Conservation (phyloP, 1,284 basidiomycete genomes). For the Ustilago trichophora region DNA sequence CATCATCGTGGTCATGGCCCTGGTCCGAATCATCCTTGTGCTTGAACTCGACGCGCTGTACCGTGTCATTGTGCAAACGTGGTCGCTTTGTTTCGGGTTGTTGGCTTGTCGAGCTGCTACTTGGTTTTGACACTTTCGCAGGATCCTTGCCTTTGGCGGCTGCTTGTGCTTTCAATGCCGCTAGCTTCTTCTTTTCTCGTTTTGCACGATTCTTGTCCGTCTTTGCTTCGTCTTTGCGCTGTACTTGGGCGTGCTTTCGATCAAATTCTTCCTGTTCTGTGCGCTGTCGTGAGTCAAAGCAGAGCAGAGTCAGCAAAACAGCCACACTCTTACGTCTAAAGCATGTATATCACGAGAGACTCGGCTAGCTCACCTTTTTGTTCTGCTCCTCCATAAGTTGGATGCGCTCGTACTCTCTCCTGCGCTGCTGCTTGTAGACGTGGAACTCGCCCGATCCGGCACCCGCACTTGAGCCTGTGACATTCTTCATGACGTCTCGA, state of each 20-base stretch:
- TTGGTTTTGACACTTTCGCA: not conserved
- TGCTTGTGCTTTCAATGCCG: constrained; percentile 38
- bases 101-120: not conserved
- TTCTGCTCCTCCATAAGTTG: constrained; percentile 86
- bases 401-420: constrained; percentile 92
- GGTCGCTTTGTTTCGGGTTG: constrained; percentile 30
- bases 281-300: constrained; percentile 16
- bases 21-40: constrained; percentile 22
- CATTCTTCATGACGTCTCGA: constrained; percentile 80
- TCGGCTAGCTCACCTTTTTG: constrained; percentile 76
- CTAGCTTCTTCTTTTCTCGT: constrained; percentile 59
- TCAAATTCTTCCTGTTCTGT: constrained; percentile 51
- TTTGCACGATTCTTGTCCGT: constrained; percentile 62
- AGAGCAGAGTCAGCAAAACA: too few relatives aligned
- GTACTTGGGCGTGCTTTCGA: constrained; percentile 25
- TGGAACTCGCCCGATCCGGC: constrained; percentile 71
- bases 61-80: constrained; percentile 25
- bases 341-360: too few relatives aligned
- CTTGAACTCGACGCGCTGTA: constrained; percentile 28
- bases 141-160: constrained; percentile 25
- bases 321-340: too few relatives aligned
- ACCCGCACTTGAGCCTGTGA: constrained; percentile 63
- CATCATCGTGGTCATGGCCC: not conserved
- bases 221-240: constrained; percentile 65
- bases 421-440: constrained; percentile 93